phyloP scores from a whole-genome alignment of 2,329 filamentous ascomycete species.

The Shiraia bambusicola region DNA sequence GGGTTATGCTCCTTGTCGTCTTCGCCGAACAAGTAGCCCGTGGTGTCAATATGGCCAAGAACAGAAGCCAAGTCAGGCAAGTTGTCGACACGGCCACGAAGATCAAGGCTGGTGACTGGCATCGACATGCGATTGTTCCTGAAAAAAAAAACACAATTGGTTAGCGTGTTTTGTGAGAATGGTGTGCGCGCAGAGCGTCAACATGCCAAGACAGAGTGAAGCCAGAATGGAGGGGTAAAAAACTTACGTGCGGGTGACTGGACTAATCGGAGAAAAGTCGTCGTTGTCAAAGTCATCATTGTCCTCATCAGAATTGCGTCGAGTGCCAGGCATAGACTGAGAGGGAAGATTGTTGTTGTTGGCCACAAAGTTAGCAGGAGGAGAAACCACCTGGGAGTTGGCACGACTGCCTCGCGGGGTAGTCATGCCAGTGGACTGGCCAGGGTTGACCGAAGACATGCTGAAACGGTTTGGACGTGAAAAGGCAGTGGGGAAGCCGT shows the following conservation, averaged over 20 bases:
- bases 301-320: constrained; percentile 84
- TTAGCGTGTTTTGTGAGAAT: constrained; percentile 1
- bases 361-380: constrained; percentile 53
- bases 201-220: constrained; percentile 6
- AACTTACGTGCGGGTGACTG: constrained; percentile 42
- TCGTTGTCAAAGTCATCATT: constrained; percentile 85
- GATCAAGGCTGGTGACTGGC: constrained; percentile 75
- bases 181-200: background rate
- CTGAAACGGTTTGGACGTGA: constrained; percentile 87
- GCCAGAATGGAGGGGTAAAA: constrained; percentile 1
- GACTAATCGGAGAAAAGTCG: constrained; percentile 46
- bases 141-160: constrained; percentile 4
- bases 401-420: constrained; percentile 72
- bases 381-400: constrained; percentile 78
- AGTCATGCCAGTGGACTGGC: constrained; percentile 58
- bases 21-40: constrained; percentile 80
- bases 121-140: constrained; percentile 91
- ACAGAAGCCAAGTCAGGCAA: constrained; percentile 51
- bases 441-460: constrained; percentile 73
- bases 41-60: constrained; percentile 80
- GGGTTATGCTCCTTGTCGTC: constrained; percentile 57
- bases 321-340: constrained; percentile 80
- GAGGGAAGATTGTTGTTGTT: constrained; percentile 69
- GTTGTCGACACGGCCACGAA: constrained; percentile 59
- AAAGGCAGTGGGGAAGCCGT: constrained; percentile 75